These are phyloP conservation scores for Malassezia sympodialis DNA, from an alignment of 1,284 basidiomycete genomes.

Conservation along the genomic window DNA sequence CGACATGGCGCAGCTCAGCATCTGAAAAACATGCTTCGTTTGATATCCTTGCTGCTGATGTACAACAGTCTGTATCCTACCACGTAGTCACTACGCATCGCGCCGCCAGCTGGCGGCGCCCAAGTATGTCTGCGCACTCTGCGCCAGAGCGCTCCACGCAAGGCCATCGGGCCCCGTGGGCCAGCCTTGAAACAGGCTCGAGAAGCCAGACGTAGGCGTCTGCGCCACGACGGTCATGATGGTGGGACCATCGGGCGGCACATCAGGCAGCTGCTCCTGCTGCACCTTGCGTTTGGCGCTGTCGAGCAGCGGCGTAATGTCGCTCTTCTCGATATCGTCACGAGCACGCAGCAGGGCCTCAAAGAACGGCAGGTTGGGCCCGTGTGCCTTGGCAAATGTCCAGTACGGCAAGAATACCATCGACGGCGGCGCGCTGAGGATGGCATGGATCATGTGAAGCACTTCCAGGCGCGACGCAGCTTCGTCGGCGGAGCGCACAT, in stretches of 20 bases:
- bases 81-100: conserved; percentile 1
- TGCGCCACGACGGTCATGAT: conserved; percentile 38
- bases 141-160: conserved; percentile 17
- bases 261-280: conserved; percentile 37
- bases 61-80: background rate
- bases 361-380: conserved; percentile 81
- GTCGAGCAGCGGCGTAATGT: conserved; percentile 86
- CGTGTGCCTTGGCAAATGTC: conserved; percentile 90
- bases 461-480: conserved; percentile 75
- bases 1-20: conserved; percentile 1
- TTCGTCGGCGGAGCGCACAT: conserved; percentile 68
- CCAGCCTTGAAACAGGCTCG: conserved; percentile 21
- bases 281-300: conserved; percentile 78
- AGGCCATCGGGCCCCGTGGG: conserved; percentile 2
- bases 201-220: conserved; percentile 20
- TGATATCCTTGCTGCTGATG: conserved; percentile 2
- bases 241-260: conserved; percentile 32
- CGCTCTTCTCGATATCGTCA: conserved; percentile 77
- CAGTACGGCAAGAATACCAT: conserved; percentile 84
- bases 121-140: conserved; percentile 19
- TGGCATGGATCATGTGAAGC: conserved; percentile 62
- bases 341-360: conserved; percentile 79
- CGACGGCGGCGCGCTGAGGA: conserved; percentile 80
- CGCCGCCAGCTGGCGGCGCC: conserved; percentile 15
- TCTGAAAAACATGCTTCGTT: background rate